Evolutionary conservation across 495 filamentous ascomycete species (phyloP).

Genomic region (Penicillium egyptiacum): DNA sequence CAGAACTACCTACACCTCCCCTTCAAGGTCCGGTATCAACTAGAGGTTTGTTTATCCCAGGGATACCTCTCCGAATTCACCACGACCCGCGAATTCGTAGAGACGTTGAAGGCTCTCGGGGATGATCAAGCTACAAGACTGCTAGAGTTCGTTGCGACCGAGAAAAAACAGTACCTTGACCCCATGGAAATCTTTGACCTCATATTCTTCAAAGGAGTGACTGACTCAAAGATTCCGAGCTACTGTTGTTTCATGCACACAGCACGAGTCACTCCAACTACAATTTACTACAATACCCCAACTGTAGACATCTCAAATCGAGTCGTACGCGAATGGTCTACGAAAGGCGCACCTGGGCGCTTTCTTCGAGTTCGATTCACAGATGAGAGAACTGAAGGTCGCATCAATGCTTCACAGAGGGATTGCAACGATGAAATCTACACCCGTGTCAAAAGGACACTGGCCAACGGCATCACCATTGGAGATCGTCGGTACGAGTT

Average conservation of each 20-base stretch:
- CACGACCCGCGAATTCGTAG: constrained; percentile 63
- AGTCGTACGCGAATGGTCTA: constrained; percentile 69
- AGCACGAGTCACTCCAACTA: constrained; percentile 79
- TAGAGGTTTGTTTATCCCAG: constrained; percentile 87
- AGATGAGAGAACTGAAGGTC: constrained; percentile 69
- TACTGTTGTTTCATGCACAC: constrained; percentile 76
- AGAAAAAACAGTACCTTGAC: constrained; percentile 59
- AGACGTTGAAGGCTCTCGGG: constrained; percentile 54
- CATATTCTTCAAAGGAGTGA: constrained; percentile 43
- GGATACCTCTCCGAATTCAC: constrained; percentile 77
- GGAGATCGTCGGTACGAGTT: constrained; percentile 83
- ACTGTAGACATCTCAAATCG: constrained; percentile 85
- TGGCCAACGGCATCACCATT: constrained; percentile 78
- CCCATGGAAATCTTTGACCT: constrained; percentile 73
- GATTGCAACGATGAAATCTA: constrained; percentile 69
- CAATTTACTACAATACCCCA: constrained; percentile 73
- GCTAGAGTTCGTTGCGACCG: constrained; percentile 62
- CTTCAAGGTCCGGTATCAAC: constrained; percentile 80
- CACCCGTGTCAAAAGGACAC: constrained; percentile 65
- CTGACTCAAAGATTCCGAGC: constrained; percentile 56
- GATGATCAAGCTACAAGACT: constrained; percentile 50
- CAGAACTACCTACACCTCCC: constrained; percentile 51
- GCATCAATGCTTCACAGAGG: constrained; percentile 56
- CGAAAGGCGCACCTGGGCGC: constrained; percentile 64
- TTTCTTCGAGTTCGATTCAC: constrained; percentile 93